Evolutionary conservation across 306 rosid species (phyloP).

Genomic region (Arachis hypogaea): DNA sequence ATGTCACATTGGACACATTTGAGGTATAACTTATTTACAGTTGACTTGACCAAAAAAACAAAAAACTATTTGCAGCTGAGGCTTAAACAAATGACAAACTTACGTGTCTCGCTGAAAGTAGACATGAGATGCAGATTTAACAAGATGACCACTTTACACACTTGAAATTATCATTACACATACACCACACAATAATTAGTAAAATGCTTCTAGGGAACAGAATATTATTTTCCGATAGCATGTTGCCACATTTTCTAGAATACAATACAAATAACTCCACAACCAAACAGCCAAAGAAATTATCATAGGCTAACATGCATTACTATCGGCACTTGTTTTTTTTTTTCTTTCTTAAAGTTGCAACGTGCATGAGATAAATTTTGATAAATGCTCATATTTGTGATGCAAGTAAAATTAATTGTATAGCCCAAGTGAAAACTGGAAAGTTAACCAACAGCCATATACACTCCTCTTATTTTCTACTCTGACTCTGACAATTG

Average conservation of each 20-base stretch:
- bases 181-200: background rate
- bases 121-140: background rate
- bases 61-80: too few relatives aligned
- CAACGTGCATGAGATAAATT: background rate
- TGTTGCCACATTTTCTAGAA: constrained; percentile 7
- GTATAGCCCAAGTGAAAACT: constrained; percentile 4
- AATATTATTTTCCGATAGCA: constrained; percentile 1
- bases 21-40: too few relatives aligned
- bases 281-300: constrained; percentile 13
- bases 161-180: constrained; percentile 1
- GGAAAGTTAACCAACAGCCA: background rate
- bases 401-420: constrained; percentile 1
- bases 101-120: too few relatives aligned
- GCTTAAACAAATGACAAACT: too few relatives aligned
- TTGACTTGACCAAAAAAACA: too few relatives aligned
- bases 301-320: constrained; percentile 22
- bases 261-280: background rate
- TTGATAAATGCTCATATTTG: constrained; percentile 17
- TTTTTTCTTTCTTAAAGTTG: too few relatives aligned
- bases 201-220: constrained; percentile 11
- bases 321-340: background rate
- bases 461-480: background rate
- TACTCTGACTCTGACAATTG: background rate
- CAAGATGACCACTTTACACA: constrained; percentile 17
- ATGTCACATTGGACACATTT: too few relatives aligned